These are phyloP conservation scores for Spiromastix sp. DNA, from an alignment of 2,329 filamentous ascomycete genomes.

Conservation along the genomic window DNA sequence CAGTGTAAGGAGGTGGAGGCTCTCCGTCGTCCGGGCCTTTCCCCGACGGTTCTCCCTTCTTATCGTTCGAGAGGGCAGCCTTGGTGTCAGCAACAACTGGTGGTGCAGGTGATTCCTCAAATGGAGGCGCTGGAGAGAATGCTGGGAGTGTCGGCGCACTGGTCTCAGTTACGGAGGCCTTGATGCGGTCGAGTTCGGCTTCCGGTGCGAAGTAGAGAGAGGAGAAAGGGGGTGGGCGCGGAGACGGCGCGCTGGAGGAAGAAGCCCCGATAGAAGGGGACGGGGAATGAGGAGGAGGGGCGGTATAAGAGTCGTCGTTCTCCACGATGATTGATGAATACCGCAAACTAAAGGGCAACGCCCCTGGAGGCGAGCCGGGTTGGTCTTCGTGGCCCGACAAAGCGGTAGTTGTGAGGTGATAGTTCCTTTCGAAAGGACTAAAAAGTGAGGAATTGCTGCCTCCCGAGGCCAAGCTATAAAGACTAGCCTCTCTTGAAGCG, in stretches of 20 bases:
- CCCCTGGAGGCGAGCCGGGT: conserved; percentile 33
- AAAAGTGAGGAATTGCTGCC: conserved; percentile 9
- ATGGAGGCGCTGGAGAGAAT: conserved; percentile 42
- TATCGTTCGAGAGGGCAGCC: conserved; percentile 69
- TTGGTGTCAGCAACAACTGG: conserved; percentile 65
- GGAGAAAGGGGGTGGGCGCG: conserved; percentile 52
- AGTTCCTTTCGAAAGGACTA: not conserved
- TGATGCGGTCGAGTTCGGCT: conserved; percentile 24
- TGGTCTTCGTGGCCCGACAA: conserved; percentile 23
- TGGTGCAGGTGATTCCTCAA: conserved; percentile 38
- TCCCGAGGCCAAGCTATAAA: too few species aligned
- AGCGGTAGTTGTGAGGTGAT: conserved; percentile 11
- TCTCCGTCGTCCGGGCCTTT: conserved; percentile 73
- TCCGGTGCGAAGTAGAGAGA: conserved; percentile 48
- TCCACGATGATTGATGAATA: conserved; percentile 28
- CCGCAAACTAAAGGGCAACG: conserved; percentile 27
- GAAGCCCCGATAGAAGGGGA: conserved; percentile 26
- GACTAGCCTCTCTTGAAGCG: too few species aligned
- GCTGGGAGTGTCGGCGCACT: conserved; percentile 38
- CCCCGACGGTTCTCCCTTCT: conserved; percentile 62
- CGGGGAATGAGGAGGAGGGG: conserved; percentile 29
- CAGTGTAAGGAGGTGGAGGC: conserved; percentile 85
- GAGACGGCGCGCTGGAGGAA: conserved; percentile 42
- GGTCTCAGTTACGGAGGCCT: conserved; percentile 37
- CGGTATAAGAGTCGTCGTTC: conserved; percentile 28